Percentiles rank a stretch among this genome's conserved stretches.
These are phyloP conservation scores for Isabelozyma gotoi DNA, from an alignment of 805 yeast species.

Conservation along the genomic window DNA sequence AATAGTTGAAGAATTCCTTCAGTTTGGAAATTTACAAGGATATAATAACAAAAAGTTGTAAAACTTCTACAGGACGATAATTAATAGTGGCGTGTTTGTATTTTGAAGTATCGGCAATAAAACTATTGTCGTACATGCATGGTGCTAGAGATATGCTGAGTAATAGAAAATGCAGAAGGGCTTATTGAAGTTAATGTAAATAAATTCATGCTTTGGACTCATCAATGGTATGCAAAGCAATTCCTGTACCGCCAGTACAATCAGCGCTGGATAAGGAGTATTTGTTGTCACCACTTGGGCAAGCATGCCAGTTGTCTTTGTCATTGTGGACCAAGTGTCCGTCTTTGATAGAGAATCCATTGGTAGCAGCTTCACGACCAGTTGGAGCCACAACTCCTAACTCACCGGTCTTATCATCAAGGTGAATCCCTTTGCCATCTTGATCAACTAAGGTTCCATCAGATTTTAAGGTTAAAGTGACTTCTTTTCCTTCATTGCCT, in stretches of 20 bases:
- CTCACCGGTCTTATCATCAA: slow-evolving; percentile 29
- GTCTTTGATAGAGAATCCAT: slow-evolving; percentile 38
- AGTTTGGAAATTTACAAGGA: too few species aligned
- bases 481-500: slow-evolving; percentile 25
- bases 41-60: too few species aligned
- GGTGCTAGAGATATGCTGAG: too few species aligned
- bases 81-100: too few species aligned
- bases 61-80: too few species aligned
- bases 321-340: slow-evolving; percentile 37
- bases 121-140: too few species aligned
- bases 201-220: too few species aligned
- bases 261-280: slow-evolving; percentile 23
- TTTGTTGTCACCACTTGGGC: slow-evolving; percentile 26
- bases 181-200: too few species aligned
- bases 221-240: slow-evolving; percentile 20
- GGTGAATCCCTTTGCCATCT: slow-evolving; percentile 26
- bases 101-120: too few species aligned
- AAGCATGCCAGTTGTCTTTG: slow-evolving; percentile 36
- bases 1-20: too few species aligned
- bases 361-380: slow-evolving; percentile 29
- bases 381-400: slow-evolving; percentile 32
- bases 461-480: slow-evolving; percentile 19
- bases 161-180: too few species aligned
- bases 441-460: slow-evolving; percentile 31
- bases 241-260: slow-evolving; percentile 28